Evolutionary conservation across 768 basidiomycete genomes (phyloP), one percentile per base, ranked within the genome.

Genomic region (Trichaptum fuscoviolaceum): DNA sequence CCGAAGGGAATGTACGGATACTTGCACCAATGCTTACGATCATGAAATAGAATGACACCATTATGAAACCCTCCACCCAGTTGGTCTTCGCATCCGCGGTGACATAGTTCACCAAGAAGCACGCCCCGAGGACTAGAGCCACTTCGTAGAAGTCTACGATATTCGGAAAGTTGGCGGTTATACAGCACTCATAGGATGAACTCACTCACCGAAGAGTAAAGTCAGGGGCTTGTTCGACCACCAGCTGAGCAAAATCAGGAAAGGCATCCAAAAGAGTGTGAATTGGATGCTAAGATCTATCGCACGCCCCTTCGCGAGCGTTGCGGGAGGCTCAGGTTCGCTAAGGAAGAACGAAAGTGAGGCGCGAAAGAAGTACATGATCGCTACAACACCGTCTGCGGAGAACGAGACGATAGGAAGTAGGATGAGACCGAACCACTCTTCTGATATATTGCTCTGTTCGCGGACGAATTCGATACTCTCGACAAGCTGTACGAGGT

Each of bases 211-310:
- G 70, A 92, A 92, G 35, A 92, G 78, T 25, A 92, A 74, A 10
- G 79, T 77, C 74, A 92, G 75, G 0, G 90, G 89, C 71, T 80
- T 87, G 62, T 75, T 70, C 5, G 78, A 78, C 83, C 86, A 87
- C 91, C 91, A 92, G 0, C 83, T 87, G 25, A 91, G 76, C 23
- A 92, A 72, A 3, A 88, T 83, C 57, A 91, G 73, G 70, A 91
- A 81, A 0, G 91, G 90, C 84, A 88, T 88, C 91, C 91, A 92
- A 75, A 91, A 90, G 12, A 92, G 78, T 18, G 82, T 82, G 74
- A 92, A 92, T 71, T 92, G 91, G 66, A 92, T 90, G 70, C 86
- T 87, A 60, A 91, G 80, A 72, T 92, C 91, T 66, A 92, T 92
- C 7, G 89, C 86, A 24, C 86, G 82, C 0, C 82, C 88, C 71